phyloP scores from a whole-genome alignment of 192 early-diverging fungal genomes.

The Thamnidium elegans region DNA sequence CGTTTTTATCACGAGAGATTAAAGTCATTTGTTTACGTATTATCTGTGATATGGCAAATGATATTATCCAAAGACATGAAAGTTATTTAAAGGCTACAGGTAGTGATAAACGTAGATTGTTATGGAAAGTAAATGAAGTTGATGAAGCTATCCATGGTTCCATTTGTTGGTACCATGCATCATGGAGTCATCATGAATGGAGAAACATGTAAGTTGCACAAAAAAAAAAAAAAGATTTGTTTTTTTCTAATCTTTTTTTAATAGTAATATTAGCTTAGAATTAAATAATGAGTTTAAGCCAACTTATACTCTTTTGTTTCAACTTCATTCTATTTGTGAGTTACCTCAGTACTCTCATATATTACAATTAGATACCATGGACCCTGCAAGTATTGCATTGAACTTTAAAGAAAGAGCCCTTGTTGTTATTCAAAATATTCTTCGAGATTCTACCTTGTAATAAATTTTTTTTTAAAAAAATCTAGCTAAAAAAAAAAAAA shows the following conservation, averaged over 20 bases:
- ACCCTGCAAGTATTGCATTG: not conserved
- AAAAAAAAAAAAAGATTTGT: not conserved
- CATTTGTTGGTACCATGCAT: slow-evolving; percentile 7
- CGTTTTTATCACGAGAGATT: slow-evolving; percentile 33
- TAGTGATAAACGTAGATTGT: slow-evolving; percentile 20
- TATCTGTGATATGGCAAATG: slow-evolving; percentile 35
- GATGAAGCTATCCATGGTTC: slow-evolving; percentile 33
- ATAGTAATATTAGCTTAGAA: slow-evolving; percentile 2
- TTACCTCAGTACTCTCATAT: not conserved
- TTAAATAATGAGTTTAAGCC: not conserved
- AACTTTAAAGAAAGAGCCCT: slow-evolving; percentile 5
- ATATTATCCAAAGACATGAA: slow-evolving; percentile 16
- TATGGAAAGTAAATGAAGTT: slow-evolving; percentile 37
- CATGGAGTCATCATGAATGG: slow-evolving; percentile 3
- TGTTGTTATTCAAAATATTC: not conserved
- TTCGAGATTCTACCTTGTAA: too few species aligned
- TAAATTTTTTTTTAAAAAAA: too few species aligned
- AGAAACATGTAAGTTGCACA: slow-evolving; percentile 19
- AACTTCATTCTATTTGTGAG: not conserved
- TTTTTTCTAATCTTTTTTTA: not conserved
- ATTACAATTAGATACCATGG: not conserved
- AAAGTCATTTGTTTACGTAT: slow-evolving; percentile 30
- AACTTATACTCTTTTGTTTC: slow-evolving; percentile 16
- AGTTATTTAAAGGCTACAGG: slow-evolving; percentile 7
- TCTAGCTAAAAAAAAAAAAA: too few species aligned